phyloP scores from a whole-genome alignment of 1,284 basidiomycete species.

The Fistulinella cinereoalba region DNA sequence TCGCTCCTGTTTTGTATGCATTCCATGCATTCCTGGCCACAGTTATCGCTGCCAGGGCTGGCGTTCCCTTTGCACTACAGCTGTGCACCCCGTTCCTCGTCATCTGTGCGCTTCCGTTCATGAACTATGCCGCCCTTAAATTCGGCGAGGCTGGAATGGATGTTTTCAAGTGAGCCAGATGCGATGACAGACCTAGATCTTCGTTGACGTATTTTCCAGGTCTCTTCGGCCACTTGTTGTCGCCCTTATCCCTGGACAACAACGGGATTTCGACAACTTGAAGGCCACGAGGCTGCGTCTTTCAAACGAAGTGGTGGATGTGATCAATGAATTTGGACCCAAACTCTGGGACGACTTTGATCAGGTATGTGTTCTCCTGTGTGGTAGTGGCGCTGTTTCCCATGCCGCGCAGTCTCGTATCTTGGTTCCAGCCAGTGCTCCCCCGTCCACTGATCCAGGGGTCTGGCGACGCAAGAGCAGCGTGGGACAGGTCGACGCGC shows the following conservation, averaged over 20 bases:
- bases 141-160: slow-evolving; percentile 99
- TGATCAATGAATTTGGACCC: slow-evolving; percentile 92
- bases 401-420: slow-evolving; percentile 63
- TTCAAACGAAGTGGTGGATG: slow-evolving; percentile 82
- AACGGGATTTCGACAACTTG: slow-evolving; percentile 77
- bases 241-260: slow-evolving; percentile 89
- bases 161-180: slow-evolving; percentile 81
- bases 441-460: slow-evolving; percentile 67
- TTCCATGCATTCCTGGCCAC: slow-evolving; percentile 84
- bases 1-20: slow-evolving; percentile 86
- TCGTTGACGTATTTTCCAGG: slow-evolving; percentile 49
- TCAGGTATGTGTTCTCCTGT: slow-evolving; percentile 47
- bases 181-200: slow-evolving; percentile 26
- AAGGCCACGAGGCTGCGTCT: slow-evolving; percentile 79
- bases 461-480: slow-evolving; percentile 74
- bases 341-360: slow-evolving; percentile 88
- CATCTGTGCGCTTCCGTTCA: slow-evolving; percentile 76
- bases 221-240: slow-evolving; percentile 91
- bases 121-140: slow-evolving; percentile 94
- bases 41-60: slow-evolving; percentile 68
- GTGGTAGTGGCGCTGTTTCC: slow-evolving; percentile 2
- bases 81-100: slow-evolving; percentile 82
- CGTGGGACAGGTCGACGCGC: slow-evolving; percentile 73
- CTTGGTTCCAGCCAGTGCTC: slow-evolving; percentile 77
- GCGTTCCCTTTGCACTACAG: slow-evolving; percentile 61